These are phyloP conservation scores for Citrullus amarus DNA, from an alignment of 306 rosid species.

Conservation along the genomic window DNA sequence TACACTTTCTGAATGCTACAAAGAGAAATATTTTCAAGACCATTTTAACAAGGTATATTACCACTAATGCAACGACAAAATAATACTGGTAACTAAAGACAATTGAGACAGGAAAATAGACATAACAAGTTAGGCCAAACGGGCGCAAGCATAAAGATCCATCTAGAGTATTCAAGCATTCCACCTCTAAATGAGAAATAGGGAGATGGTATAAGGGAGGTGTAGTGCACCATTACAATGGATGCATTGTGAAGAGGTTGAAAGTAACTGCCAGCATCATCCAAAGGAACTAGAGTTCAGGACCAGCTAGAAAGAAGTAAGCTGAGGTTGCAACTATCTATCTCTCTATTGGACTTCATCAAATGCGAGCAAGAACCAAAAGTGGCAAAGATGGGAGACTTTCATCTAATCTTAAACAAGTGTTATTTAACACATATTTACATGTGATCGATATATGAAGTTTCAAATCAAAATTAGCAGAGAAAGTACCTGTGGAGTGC, in stretches of 20 bases:
- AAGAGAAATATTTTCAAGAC: neutral
- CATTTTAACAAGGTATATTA: neutral
- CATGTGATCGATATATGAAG: neutral
- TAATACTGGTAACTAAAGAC: neutral
- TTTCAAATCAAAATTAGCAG: neutral
- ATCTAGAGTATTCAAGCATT: neutral
- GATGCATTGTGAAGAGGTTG: neutral
- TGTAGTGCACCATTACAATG: neutral
- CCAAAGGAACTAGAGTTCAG: neutral
- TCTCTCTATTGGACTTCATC: neutral
- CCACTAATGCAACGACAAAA: neutral
- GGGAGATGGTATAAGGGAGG: neutral
- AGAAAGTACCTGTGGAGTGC: constrained; percentile 53
- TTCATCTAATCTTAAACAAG: neutral
- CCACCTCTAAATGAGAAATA: neutral
- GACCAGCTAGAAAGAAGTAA: neutral
- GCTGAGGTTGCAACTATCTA: neutral
- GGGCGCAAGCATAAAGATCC: neutral
- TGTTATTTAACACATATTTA: neutral
- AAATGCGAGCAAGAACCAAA: neutral
- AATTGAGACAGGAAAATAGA: neutral
- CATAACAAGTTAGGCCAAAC: neutral
- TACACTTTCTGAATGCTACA: neutral
- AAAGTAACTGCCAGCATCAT: neutral
- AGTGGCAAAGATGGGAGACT: neutral